phyloP scores from a whole-genome alignment of 208 protist genomes.

The Acanthamoeba lenticulata region DNA sequence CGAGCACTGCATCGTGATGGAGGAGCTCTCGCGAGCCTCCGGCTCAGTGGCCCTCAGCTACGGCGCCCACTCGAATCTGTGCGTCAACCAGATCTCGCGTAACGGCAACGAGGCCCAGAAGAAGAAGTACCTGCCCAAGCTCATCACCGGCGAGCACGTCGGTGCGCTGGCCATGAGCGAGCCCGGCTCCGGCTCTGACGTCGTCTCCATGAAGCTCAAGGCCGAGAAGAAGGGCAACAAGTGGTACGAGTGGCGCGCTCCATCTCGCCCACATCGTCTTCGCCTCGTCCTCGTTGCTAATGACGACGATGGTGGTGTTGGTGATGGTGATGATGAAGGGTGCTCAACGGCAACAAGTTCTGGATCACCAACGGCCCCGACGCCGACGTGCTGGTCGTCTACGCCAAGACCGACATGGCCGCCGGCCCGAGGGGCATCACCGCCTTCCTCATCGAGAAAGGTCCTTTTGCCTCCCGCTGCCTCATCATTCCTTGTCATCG shows the following conservation, averaged over 20 bases:
- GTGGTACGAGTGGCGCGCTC: too few species aligned
- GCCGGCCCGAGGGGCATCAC: slow-evolving; percentile 85
- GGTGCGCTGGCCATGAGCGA: slow-evolving; percentile 97
- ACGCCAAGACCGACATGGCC: slow-evolving; percentile 94
- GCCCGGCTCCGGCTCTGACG: slow-evolving; percentile 93
- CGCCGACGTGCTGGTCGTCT: slow-evolving; percentile 95
- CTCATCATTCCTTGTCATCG: too few species aligned
- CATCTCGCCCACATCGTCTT: background rate
- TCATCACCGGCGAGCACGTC: slow-evolving; percentile 94
- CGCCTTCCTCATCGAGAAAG: slow-evolving; percentile 91
- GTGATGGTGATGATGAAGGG: slow-evolving; percentile 70
- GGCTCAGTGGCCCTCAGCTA: slow-evolving; percentile 89
- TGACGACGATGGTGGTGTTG: background rate
- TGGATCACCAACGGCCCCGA: slow-evolving; percentile 98
- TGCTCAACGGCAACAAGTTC: slow-evolving; percentile 96
- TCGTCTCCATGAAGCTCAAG: slow-evolving; percentile 94
- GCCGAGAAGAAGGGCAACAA: slow-evolving; percentile 88
- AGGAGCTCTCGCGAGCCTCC: slow-evolving; percentile 86
- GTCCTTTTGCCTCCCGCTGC: too few species aligned
- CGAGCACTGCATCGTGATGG: slow-evolving; percentile 89
- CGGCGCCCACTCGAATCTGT: slow-evolving; percentile 90
- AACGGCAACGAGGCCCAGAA: slow-evolving; percentile 93
- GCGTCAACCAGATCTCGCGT: slow-evolving; percentile 89
- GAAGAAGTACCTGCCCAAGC: slow-evolving; percentile 87
- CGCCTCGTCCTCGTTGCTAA: background rate